phyloP scores from a whole-genome alignment of 1,139 yeast genomes.

The Saccharomyces hybrid region DNA sequence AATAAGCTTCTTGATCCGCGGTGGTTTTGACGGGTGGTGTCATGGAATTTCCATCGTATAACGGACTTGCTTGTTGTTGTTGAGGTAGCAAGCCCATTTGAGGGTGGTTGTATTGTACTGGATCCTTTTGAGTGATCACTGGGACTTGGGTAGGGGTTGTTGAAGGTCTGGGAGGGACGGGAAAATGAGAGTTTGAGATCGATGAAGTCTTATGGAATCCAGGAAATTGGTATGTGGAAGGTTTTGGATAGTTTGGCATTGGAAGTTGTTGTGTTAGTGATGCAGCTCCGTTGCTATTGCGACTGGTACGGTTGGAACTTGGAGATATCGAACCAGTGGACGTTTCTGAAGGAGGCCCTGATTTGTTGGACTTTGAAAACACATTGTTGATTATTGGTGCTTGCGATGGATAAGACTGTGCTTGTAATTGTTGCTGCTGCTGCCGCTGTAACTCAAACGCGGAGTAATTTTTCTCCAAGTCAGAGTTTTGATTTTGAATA shows the following conservation, averaged over 20 bases:
- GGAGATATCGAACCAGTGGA: neutral
- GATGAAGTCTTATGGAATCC: constrained; percentile 11
- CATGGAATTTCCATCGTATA: neutral
- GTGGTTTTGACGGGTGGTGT: neutral
- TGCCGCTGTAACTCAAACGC: constrained; percentile 3
- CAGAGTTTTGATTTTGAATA: neutral
- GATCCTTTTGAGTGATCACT: constrained; percentile 16
- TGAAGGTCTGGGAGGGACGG: constrained; percentile 3
- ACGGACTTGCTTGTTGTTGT: constrained; percentile 1
- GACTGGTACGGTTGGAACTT: constrained; percentile 5
- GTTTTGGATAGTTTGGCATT: constrained; percentile 11
- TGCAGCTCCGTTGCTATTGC: constrained; percentile 8
- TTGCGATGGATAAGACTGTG: neutral
- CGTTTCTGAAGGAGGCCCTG: neutral
- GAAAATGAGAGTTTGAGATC: constrained; percentile 9
- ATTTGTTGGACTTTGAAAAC: constrained; percentile 4
- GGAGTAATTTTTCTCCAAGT: neutral
- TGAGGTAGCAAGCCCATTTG: neutral
- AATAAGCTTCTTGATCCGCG: neutral
- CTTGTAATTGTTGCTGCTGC: constrained; percentile 1
- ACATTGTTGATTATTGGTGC: neutral
- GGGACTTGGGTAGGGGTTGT: constrained; percentile 9
- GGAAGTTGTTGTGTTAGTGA: constrained; percentile 10
- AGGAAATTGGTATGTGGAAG: constrained; percentile 9
- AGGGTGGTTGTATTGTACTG: constrained; percentile 8